These are phyloP conservation scores for Ophiostoma ulmi DNA, from an alignment of 2,329 filamentous ascomycete species.

Conservation along the genomic window DNA sequence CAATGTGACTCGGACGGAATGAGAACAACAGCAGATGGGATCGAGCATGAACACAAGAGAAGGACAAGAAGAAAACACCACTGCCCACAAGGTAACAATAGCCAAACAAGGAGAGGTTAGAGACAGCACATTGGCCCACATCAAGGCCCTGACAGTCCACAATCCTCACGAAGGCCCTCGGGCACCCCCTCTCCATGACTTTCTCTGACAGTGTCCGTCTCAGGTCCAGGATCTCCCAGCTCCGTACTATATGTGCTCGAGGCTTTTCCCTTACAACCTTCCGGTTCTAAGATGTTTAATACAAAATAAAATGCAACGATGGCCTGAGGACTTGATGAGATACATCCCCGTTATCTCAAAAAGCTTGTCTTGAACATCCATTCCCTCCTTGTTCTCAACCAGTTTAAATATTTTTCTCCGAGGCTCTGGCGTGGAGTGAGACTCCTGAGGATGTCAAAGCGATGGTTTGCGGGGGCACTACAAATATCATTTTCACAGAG, in stretches of 20 bases:
- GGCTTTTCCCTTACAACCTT: neutral
- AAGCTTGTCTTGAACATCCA: neutral
- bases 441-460: neutral
- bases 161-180: neutral
- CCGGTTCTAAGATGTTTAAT: neutral
- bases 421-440: neutral
- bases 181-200: neutral
- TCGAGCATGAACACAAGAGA: neutral
- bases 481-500: neutral
- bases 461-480: neutral
- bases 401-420: neutral
- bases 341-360: neutral
- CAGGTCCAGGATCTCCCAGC: neutral
- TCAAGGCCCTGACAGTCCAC: neutral
- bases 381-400: neutral
- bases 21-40: neutral
- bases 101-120: neutral
- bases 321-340: neutral
- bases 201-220: neutral
- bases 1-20: neutral
- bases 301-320: neutral
- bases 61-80: neutral
- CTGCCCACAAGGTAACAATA: neutral
- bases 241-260: neutral
- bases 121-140: conserved; percentile 3